Evolutionary conservation across 2,329 filamentous ascomycete species (phyloP), one percentile per base, ranked within the genome.

Genomic region (Pseudogymnoascus sp.): DNA sequence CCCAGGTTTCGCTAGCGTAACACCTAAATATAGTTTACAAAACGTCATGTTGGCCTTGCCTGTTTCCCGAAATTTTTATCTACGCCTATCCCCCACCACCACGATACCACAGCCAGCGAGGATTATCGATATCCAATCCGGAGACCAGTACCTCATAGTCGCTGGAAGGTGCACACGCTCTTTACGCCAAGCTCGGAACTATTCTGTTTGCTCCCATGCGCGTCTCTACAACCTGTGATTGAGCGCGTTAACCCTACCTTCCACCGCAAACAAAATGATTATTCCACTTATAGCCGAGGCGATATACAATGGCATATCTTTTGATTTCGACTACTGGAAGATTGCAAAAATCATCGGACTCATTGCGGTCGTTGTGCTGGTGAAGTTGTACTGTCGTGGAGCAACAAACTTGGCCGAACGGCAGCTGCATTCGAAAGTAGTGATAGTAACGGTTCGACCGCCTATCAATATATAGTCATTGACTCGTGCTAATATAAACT

Each of bases 391-490:
- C 78, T 89, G 88, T 70, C 84, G 85, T 66, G 95, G 94, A 67
- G 83, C 87, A 10, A 78, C 76, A 68, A 97, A 94, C 74, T 77
- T 76, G 42, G 83, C 90, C 27, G 92, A 96, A 72, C 84, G 91
- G 63, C 82, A 89, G 62, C 92, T 99, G 86, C 92, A 97, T 75
- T 92, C 91, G 58, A 95, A 95, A 72, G 91, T 99, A 58, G 82
- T 97, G 48, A 87, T 99, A 80, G 84, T 99, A 60, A 99, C 94
- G 15, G 92, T 87, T 80, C 60, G 77, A 21, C 64, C 27, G 25
- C 5, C 29, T 31, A 7, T 64, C 33, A 25, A 21, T 27, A 17
- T 7, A 39, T 35, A 29, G n/a, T 35, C 15, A n/a, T 29, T 61
- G 39, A 39, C 59, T 5, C n/a, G 36, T 55, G 36, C 68, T 70